Evolutionary conservation across 805 yeast species (phyloP).

Genomic region (Saccharomycopsis sp.): DNA sequence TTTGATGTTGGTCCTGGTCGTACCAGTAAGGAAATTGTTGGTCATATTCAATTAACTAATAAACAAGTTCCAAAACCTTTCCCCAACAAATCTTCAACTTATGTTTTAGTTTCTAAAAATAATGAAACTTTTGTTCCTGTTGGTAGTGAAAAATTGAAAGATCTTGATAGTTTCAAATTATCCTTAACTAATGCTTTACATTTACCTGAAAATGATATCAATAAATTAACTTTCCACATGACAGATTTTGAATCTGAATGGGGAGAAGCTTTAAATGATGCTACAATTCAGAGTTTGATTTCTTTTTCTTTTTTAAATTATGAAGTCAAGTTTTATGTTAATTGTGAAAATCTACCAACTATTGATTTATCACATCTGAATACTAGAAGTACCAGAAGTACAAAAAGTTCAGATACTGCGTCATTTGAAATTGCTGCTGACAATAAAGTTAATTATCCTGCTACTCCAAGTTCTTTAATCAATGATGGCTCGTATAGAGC

Average conservation of each 20-base stretch:
- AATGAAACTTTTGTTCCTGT: constrained; percentile 44
- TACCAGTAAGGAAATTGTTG: constrained; percentile 6
- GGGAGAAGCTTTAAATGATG: constrained; percentile 48
- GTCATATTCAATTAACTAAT: constrained; percentile 16
- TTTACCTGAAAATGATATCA: constrained; percentile 21
- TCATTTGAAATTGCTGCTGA: constrained; percentile 39
- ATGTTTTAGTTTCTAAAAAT: constrained; percentile 55
- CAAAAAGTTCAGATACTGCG: constrained; percentile 44
- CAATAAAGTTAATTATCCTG: constrained; percentile 38
- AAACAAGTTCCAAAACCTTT: constrained; percentile 15
- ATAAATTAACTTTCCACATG: constrained; percentile 36
- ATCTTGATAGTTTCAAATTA: constrained; percentile 30
- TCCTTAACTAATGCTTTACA: constrained; percentile 30
- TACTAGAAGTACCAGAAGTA: constrained; percentile 27
- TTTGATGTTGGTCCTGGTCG: constrained; percentile 11
- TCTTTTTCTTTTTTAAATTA: constrained; percentile 26
- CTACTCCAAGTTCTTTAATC: constrained; percentile 60
- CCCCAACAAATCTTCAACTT: constrained; percentile 21
- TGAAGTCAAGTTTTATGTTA: constrained; percentile 28
- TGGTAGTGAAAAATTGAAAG: constrained; percentile 25
- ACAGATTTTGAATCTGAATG: constrained; percentile 58
- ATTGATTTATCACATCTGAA: constrained; percentile 19
- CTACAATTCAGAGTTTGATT: constrained; percentile 30
- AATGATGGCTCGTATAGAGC: constrained; percentile 27
- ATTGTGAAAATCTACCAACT: constrained; percentile 22